Evolutionary conservation across 345 rosid species (phyloP).

Genomic region (Kandelia obovata): DNA sequence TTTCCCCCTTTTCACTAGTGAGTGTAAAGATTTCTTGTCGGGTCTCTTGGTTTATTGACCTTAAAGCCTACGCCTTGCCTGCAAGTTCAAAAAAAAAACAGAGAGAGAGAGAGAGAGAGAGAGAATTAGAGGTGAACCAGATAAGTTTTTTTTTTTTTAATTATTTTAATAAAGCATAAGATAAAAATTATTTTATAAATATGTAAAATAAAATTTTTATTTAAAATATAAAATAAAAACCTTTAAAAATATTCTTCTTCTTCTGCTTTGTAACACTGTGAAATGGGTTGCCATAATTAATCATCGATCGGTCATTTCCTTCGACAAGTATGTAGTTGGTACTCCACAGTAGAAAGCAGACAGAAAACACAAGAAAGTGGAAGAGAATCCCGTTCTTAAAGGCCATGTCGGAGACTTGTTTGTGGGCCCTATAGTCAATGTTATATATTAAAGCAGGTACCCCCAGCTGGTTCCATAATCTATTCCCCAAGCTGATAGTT

Average conservation of each 20-base stretch:
- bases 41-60: too few species aligned
- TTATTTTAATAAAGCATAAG: too few species aligned
- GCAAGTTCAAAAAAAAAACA: too few species aligned
- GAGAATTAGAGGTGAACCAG: too few species aligned
- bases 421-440: constrained; percentile 1
- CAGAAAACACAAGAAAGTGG: constrained; percentile 21
- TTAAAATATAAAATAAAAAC: too few species aligned
- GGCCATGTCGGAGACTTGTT: constrained; percentile 5
- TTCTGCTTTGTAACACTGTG: neutral
- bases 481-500: neutral
- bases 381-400: constrained; percentile 4
- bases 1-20: too few species aligned
- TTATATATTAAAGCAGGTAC: constrained; percentile 2
- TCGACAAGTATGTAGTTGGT: neutral
- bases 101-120: too few species aligned
- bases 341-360: neutral
- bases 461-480: neutral
- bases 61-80: too few species aligned
- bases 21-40: too few species aligned
- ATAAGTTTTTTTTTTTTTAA: too few species aligned
- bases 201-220: too few species aligned
- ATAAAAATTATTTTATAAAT: too few species aligned
- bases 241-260: neutral
- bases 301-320: constrained; percentile 6
- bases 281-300: constrained; percentile 3